Evolutionary conservation across 1,284 basidiomycete species (phyloP).

Genomic region (Veloboletus limbatus): DNA sequence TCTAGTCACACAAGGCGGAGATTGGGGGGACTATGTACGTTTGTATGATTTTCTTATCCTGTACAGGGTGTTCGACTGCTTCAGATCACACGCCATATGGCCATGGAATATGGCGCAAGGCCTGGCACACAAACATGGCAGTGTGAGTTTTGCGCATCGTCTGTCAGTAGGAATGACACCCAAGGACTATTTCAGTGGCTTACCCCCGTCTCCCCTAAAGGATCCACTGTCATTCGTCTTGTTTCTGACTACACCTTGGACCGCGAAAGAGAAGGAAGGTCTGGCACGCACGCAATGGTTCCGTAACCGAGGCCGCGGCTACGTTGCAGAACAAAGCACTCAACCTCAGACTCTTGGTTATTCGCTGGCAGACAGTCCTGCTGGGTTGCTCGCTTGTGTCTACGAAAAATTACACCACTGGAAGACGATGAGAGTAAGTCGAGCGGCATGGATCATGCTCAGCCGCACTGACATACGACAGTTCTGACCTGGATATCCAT

Average conservation of each 20-base stretch:
- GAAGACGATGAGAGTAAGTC: conserved; percentile 46
- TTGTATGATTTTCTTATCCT: not conserved
- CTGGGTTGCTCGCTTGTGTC: conserved; percentile 57
- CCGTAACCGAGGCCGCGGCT: conserved; percentile 37
- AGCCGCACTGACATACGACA: conserved; percentile 17
- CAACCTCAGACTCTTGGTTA: conserved; percentile 61
- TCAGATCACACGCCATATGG: conserved; percentile 43
- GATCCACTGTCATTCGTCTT: conserved; percentile 32
- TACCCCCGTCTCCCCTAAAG: conserved; percentile 23
- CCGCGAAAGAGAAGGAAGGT: conserved; percentile 38
- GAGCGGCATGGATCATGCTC: conserved; percentile 2
- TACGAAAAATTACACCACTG: conserved; percentile 56
- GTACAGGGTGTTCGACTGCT: not conserved
- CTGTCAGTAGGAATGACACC: not conserved
- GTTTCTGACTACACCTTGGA: conserved; percentile 32
- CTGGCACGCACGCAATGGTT: conserved; percentile 37
- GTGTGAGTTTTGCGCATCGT: conserved; percentile 24
- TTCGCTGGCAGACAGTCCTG: conserved; percentile 53
- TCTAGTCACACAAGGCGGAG: conserved; percentile 53
- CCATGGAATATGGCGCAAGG: conserved; percentile 42
- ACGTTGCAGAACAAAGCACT: conserved; percentile 43
- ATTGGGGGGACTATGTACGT: conserved; percentile 47
- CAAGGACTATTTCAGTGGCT: conserved; percentile 16
- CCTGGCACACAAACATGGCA: conserved; percentile 47
- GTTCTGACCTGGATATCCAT: conserved; percentile 59